Evolutionary conservation across 768 basidiomycete genomes (phyloP).

Genomic region (Naganishia randhawae): DNA sequence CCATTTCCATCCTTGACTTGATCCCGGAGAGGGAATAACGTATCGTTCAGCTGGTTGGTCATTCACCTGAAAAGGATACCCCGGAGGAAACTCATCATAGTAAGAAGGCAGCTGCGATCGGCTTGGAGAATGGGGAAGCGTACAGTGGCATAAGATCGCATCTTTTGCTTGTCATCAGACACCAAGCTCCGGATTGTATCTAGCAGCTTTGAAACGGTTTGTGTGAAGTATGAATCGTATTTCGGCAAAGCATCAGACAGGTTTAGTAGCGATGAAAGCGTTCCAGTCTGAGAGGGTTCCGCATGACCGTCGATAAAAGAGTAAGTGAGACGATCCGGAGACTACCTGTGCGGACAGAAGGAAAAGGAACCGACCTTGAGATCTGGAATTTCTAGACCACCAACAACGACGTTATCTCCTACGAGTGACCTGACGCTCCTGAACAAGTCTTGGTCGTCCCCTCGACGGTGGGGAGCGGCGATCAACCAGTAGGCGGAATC

Average conservation of each 20-base stretch:
- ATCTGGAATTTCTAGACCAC: conserved; percentile 70
- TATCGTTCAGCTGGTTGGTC: conserved; percentile 76
- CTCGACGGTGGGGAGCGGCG: conserved; percentile 71
- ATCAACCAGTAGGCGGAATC: conserved; percentile 94
- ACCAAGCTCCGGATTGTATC: conserved; percentile 86
- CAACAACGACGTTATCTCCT: conserved; percentile 55
- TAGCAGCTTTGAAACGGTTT: conserved; percentile 82
- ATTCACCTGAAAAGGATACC: conserved; percentile 63
- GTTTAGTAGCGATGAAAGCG: conserved; percentile 78
- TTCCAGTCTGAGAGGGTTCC: conserved; percentile 65
- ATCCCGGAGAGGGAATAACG: conserved; percentile 55
- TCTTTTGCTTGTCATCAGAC: conserved; percentile 64
- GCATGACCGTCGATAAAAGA: no score
- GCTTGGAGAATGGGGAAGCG: neutral
- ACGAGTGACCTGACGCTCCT: conserved; percentile 64
- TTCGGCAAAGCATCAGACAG: conserved; percentile 92
- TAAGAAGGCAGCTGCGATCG: neutral
- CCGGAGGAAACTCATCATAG: neutral
- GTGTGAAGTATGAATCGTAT: conserved; percentile 80
- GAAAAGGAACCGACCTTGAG: conserved; percentile 68
- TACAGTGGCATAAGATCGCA: conserved; percentile 15
- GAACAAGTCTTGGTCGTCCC: conserved; percentile 71
- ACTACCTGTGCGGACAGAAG: neutral
- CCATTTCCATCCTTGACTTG: conserved; percentile 69
- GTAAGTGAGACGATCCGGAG: neutral